Evolutionary conservation across 805 yeast species (phyloP), one percentile per base, ranked within the genome.

Genomic region (Millerozyma acaciae): DNA sequence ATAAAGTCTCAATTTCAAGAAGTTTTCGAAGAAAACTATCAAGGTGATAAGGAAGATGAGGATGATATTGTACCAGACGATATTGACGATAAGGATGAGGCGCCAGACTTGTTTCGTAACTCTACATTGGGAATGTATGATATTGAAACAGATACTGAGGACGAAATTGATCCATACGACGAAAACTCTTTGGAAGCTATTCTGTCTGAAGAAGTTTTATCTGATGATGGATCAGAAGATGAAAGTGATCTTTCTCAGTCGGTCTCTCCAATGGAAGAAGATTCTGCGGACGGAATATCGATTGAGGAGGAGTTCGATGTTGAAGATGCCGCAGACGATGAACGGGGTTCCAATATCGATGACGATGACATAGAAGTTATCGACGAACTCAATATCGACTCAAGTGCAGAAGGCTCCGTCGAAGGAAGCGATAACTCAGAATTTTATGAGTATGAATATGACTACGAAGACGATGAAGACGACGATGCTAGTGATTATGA

Each of bases 111-210:
- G 49, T 78, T 90, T 57, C 68, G 82, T 24, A 89, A 93, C 52
- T 89, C 97, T 0, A 85, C 97, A 0, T 66, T 90, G 25, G 97
- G 96, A 2, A 89, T 90, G 94, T 90, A 83, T 53, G 97, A 90
- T 47, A 80, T 84, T 24, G 93, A 81, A 32, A 71, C 75, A 21
- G 82, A 77, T 42, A 75, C 75, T 27, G 83, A 78, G 21, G 82
- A 75, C 8, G 80, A 73, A 6, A 71, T 66, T 16, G 75, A 69
- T 16, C 57, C 50, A 28, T 57, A 53, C 25, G 62, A 56, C 12
- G 61, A 50, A n/a, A 65, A 50, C 5, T 56, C 54, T 2, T 38
- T 64, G 29, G 68, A 60, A 21, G 78, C 67, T 4, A 66, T 67
- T 24, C 49, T 57, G 50, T 53, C 62, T 2, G 64, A 45, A 10